A percentile compares a stretch with the other conserved stretches of the same genome.
These are phyloP conservation scores for Termitomyces heimii DNA, from an alignment of 768 basidiomycete species.

Conservation along the genomic window DNA sequence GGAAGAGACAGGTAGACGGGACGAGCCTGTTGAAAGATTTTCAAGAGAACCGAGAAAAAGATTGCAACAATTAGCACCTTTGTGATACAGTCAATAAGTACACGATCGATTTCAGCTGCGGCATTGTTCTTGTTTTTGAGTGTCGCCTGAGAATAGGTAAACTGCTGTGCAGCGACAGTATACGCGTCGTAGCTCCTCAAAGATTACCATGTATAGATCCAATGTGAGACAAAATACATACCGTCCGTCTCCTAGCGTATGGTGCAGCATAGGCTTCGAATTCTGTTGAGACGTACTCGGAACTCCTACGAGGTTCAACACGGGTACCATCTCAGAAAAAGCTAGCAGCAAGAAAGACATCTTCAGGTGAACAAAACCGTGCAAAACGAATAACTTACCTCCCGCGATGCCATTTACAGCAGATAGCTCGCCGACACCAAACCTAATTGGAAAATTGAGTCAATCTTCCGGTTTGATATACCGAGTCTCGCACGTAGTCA, in stretches of 20 bases:
- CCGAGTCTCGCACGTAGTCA: conserved; percentile 56
- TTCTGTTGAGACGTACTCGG: conserved; percentile 12
- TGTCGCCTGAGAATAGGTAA: conserved; percentile 63
- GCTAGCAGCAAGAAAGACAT: conserved; percentile 31
- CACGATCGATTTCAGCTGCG: conserved; percentile 68
- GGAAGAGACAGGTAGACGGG: conserved; percentile 88
- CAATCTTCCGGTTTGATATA: background rate
- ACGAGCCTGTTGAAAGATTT: conserved; percentile 43
- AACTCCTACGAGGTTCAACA: conserved; percentile 79
- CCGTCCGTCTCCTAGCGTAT: conserved; percentile 13
- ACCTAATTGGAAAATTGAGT: conserved; percentile 31
- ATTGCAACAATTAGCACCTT: conserved; percentile 26
- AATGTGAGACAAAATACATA: background rate
- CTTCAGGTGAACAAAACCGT: conserved; percentile 15
- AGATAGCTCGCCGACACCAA: conserved; percentile 91
- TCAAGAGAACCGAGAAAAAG: background rate
- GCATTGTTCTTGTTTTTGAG: conserved; percentile 51
- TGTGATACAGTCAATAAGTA: conserved; percentile 65
- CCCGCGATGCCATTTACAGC: conserved; percentile 84
- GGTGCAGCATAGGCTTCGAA: conserved; percentile 12
- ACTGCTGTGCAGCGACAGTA: conserved; percentile 63
- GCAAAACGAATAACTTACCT: conserved; percentile 20
- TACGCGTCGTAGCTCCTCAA: conserved; percentile 73
- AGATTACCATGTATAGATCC: too few relatives aligned
- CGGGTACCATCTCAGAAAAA: conserved; percentile 85